These are phyloP conservation scores for Suhomyces prunicola DNA, from an alignment of 805 yeast genomes.

Conservation along the genomic window DNA sequence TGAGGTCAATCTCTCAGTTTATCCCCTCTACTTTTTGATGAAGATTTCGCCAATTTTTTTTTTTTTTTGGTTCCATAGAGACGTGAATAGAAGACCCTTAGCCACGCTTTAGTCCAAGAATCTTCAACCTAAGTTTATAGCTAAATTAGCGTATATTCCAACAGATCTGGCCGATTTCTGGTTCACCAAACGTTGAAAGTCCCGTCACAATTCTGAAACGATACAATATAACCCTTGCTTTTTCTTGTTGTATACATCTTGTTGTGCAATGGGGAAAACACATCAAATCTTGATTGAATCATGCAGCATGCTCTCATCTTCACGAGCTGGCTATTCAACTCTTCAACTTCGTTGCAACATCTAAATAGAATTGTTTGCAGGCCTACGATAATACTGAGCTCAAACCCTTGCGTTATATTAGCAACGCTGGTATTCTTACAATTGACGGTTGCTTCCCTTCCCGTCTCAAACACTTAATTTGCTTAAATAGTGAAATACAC, in stretches of 20 bases:
- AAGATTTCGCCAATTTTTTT: background rate
- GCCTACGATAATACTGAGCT: background rate
- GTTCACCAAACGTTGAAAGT: background rate
- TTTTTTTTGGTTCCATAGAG: background rate
- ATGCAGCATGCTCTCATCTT: background rate
- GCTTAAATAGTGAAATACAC: background rate
- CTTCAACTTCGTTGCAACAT: background rate
- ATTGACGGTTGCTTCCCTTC: background rate
- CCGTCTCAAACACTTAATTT: background rate
- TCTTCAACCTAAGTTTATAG: background rate
- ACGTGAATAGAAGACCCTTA: background rate
- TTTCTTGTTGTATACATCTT: background rate
- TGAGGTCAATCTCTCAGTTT: background rate
- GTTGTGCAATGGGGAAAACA: background rate
- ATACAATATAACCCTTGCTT: background rate
- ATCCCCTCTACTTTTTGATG: background rate
- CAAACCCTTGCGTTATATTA: background rate
- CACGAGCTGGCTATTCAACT: background rate
- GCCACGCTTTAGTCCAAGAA: background rate
- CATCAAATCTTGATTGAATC: too few species aligned
- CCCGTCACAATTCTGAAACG: background rate
- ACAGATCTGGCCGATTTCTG: background rate
- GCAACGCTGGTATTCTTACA: background rate
- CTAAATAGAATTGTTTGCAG: too few species aligned
- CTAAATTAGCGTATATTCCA: background rate